These are phyloP conservation scores for Rosa lucieae DNA, from an alignment of 306 rosid genomes.

Conservation along the genomic window DNA sequence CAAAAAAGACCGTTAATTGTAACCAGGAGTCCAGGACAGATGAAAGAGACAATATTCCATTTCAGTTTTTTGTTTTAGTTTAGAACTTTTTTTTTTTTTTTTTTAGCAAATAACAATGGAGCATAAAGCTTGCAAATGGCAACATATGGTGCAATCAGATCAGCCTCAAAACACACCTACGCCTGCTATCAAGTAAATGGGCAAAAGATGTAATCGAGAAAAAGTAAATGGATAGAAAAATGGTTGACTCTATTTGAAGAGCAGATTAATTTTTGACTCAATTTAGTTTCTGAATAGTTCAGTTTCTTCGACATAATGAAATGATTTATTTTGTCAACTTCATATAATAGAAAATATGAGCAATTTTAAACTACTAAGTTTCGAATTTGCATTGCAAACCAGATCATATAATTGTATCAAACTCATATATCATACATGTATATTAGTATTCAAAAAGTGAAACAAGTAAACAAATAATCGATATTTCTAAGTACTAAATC, in stretches of 20 bases:
- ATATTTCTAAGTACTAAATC: neutral
- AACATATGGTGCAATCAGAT: neutral
- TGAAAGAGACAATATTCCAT: neutral
- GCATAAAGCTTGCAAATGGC: slow-evolving; percentile 6
- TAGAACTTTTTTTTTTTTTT: neutral
- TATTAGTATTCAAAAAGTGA: neutral
- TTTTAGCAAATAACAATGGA: neutral
- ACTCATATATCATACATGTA: neutral
- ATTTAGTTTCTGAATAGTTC: neutral
- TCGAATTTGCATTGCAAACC: neutral
- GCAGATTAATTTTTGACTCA: neutral
- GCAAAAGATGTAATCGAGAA: neutral
- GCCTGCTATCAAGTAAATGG: neutral
- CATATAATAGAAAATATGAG: too few relatives aligned
- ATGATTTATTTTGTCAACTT: too few relatives aligned
- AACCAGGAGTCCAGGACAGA: neutral
- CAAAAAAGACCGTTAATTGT: neutral
- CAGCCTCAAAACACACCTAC: neutral
- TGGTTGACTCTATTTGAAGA: too few relatives aligned
- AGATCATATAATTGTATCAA: neutral
- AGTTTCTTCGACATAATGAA: too few relatives aligned
- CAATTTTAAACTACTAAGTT: too few relatives aligned
- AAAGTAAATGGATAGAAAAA: too few relatives aligned
- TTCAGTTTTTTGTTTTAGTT: neutral
- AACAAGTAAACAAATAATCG: neutral